Evolutionary conservation across 192 early-diverging fungal genomes (phyloP).

Genomic region (Coemansia sp.): DNA sequence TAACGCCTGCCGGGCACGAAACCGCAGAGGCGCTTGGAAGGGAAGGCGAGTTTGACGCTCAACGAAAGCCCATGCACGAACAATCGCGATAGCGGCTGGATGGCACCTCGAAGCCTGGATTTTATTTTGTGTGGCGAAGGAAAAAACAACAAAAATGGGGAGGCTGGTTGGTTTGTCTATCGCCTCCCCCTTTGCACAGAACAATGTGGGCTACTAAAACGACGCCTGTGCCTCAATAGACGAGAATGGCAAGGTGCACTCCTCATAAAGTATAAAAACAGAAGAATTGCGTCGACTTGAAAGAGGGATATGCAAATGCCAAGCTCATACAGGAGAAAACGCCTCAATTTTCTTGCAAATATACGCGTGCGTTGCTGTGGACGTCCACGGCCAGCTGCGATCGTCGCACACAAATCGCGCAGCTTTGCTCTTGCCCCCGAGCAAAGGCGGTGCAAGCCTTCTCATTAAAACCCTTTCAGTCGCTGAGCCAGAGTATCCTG

Average conservation of each 20-base stretch:
- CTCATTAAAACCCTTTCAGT: no score
- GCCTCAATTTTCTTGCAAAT: slow-evolving; percentile 17
- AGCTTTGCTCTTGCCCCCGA: no score
- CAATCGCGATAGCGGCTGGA: slow-evolving; percentile 17
- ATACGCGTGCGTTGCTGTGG: not conserved
- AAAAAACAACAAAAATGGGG: slow-evolving; percentile 15
- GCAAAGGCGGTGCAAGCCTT: not conserved
- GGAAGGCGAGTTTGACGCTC: not conserved
- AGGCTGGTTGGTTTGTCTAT: slow-evolving; percentile 14
- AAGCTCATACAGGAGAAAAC: slow-evolving; percentile 6
- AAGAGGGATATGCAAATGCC: slow-evolving; percentile 12
- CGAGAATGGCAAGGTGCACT: slow-evolving; percentile 1
- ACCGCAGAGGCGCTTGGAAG: not conserved
- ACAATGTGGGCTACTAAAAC: slow-evolving; percentile 21
- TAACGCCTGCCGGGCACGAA: not conserved
- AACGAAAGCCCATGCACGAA: slow-evolving; percentile 7
- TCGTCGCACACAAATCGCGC: not conserved
- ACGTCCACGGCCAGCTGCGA: not conserved
- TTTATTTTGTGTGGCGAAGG: slow-evolving; percentile 1
- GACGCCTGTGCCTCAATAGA: not conserved
- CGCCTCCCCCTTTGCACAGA: slow-evolving; percentile 19
- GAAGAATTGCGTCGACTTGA: not conserved
- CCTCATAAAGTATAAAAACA: not conserved
- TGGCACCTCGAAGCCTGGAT: slow-evolving; percentile 1
- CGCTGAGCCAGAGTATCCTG: not conserved